A percentile compares a stretch with the other conserved stretches of the same genome.
phyloP scores from a whole-genome alignment of 2,329 filamentous ascomycete genomes.

The Alternaria metachromatica region DNA sequence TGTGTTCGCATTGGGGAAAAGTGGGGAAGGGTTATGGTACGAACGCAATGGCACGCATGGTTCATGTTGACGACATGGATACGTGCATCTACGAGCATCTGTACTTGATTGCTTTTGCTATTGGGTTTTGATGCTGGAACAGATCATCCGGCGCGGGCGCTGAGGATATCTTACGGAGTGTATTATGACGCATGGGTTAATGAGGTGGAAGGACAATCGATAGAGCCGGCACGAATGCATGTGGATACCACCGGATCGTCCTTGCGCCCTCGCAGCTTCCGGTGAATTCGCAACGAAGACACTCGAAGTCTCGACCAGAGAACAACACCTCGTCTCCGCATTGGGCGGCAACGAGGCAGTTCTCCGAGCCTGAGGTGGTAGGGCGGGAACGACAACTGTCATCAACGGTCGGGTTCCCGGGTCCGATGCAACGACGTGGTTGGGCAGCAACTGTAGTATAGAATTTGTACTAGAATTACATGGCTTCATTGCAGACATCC shows the following conservation, averaged over 20 bases:
- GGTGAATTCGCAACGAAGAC: conserved; percentile 21
- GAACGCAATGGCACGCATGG: conserved; percentile 14
- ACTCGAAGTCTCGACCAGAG: conserved; percentile 16
- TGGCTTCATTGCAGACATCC: conserved; percentile 20
- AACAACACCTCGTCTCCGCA: conserved; percentile 2
- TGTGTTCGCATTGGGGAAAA: conserved; percentile 25
- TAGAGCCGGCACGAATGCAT: conserved; percentile 24
- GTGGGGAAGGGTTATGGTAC: conserved; percentile 12
- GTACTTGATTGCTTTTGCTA: conserved; percentile 36
- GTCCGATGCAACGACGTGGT: conserved; percentile 13
- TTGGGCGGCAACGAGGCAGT: conserved; percentile 32
- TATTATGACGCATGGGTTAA: conserved; percentile 36
- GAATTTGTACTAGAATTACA: conserved; percentile 24
- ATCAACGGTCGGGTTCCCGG: conserved; percentile 23
- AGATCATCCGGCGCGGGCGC: conserved; percentile 40
- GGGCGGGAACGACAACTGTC: conserved; percentile 28
- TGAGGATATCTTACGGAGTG: conserved; percentile 27
- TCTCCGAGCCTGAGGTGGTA: conserved; percentile 20
- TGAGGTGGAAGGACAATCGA: conserved; percentile 23
- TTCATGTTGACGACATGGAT: conserved; percentile 13
- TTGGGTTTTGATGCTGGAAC: conserved; percentile 30
- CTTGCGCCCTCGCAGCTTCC: conserved; percentile 17
- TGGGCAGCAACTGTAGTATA: conserved; percentile 35
- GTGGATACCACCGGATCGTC: conserved; percentile 27
- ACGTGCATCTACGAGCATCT: conserved; percentile 14